These are phyloP conservation scores for Exophiala spinifera DNA, from an alignment of 2,329 filamentous ascomycete species.

Conservation along the genomic window DNA sequence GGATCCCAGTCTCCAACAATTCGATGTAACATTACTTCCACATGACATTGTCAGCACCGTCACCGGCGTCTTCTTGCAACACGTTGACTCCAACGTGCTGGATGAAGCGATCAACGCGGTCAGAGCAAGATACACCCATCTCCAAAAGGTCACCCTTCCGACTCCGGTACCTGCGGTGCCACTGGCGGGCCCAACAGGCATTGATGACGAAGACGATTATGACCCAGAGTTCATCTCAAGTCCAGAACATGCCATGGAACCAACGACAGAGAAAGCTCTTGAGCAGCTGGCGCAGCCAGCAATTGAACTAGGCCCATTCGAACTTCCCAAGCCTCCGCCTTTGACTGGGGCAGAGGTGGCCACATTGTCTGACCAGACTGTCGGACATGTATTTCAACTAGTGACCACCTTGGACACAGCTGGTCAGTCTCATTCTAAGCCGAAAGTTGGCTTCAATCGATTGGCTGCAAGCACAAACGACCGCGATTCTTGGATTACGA, in stretches of 20 bases:
- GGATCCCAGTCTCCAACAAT: slow-evolving; percentile 69
- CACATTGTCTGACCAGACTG: slow-evolving; percentile 70
- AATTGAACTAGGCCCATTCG: slow-evolving; percentile 69
- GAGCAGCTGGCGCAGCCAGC: slow-evolving; percentile 51
- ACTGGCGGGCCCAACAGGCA: slow-evolving; percentile 52
- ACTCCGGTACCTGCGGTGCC: slow-evolving; percentile 31
- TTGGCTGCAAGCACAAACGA: slow-evolving; percentile 81
- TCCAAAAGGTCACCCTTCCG: slow-evolving; percentile 32
- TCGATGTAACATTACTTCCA: slow-evolving; percentile 79
- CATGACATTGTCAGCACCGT: slow-evolving; percentile 74
- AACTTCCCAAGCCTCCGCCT: slow-evolving; percentile 71
- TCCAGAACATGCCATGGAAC: slow-evolving; percentile 73
- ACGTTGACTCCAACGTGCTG: slow-evolving; percentile 66
- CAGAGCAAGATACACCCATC: slow-evolving; percentile 31
- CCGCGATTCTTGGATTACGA: slow-evolving; percentile 84
- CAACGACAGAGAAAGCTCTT: slow-evolving; percentile 50
- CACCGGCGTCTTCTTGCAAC: slow-evolving; percentile 71
- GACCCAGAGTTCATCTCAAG: slow-evolving; percentile 80
- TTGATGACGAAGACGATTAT: slow-evolving; percentile 86
- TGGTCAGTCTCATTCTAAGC: slow-evolving; percentile 39
- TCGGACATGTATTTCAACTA: slow-evolving; percentile 74
- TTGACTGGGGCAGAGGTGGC: slow-evolving; percentile 68
- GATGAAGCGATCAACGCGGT: slow-evolving; percentile 67
- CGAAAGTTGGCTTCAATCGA: slow-evolving; percentile 72
- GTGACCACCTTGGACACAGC: slow-evolving; percentile 70